These are phyloP conservation scores for Suillus cothurnatus DNA, from an alignment of 768 basidiomycete species.

Conservation along the genomic window DNA sequence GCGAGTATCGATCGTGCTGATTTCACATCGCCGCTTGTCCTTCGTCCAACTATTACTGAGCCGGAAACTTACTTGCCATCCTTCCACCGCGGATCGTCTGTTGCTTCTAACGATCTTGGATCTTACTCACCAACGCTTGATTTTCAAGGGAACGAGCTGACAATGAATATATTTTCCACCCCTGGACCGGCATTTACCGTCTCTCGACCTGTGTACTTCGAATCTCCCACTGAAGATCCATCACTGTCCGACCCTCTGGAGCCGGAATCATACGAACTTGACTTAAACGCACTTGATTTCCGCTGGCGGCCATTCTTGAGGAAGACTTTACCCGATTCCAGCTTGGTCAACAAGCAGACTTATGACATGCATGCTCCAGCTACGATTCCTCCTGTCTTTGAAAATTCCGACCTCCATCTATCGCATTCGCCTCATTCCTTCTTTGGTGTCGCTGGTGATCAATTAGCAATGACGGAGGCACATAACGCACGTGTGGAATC, in stretches of 20 bases:
- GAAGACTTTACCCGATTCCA: conserved; percentile 8
- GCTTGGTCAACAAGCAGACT: background rate
- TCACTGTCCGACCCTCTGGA: conserved; percentile 41
- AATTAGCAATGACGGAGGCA: background rate
- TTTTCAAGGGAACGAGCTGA: conserved; percentile 9
- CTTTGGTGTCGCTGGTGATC: background rate
- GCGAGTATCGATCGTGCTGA: background rate
- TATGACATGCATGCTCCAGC: background rate
- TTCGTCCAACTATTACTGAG: background rate
- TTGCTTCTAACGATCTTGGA: background rate
- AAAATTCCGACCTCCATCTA: background rate
- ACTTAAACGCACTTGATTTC: conserved; percentile 50
- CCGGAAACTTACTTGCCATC: background rate
- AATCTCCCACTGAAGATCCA: conserved; percentile 54
- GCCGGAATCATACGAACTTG: conserved; percentile 38
- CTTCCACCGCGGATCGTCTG: background rate
- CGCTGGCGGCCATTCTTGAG: conserved; percentile 55
- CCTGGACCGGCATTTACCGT: conserved; percentile 46
- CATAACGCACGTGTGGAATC: background rate
- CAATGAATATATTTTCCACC: conserved; percentile 40
- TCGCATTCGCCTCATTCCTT: background rate
- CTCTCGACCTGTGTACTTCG: conserved; percentile 46
- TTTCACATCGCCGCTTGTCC: background rate
- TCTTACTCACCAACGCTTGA: background rate
- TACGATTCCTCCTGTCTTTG: background rate